A percentile compares a stretch with the other conserved stretches of the same genome.
Evolutionary conservation across 768 basidiomycete genomes (phyloP).

Genomic region (Panellus pusillus): DNA sequence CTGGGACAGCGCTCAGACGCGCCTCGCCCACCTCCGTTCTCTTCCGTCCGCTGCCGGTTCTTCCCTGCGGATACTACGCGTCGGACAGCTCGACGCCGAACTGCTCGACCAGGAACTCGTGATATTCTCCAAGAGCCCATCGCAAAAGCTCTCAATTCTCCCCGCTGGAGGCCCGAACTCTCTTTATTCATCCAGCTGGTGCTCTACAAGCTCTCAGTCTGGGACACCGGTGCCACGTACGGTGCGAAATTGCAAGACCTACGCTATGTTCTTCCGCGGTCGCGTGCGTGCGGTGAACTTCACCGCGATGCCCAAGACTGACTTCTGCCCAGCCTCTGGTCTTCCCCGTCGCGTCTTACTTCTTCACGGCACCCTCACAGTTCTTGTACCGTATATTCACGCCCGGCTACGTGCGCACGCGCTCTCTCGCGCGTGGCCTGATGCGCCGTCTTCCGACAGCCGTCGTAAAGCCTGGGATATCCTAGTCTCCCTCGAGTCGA

Average conservation of each 20-base stretch:
- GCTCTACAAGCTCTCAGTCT: constrained; percentile 81
- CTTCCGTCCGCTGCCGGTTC: constrained; percentile 31
- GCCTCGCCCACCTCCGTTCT: constrained; percentile 47
- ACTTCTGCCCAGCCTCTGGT: constrained; percentile 51
- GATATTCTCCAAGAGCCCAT: constrained; percentile 81
- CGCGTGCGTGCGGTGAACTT: constrained; percentile 37
- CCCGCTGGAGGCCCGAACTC: constrained; percentile 75
- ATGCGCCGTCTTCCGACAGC: constrained; percentile 77
- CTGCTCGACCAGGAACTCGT: constrained; percentile 88
- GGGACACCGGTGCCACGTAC: constrained; percentile 79
- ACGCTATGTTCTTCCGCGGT: constrained; percentile 47
- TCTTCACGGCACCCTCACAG: constrained; percentile 69
- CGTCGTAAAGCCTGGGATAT: constrained; percentile 73
- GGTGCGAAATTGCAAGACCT: constrained; percentile 83
- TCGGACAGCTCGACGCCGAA: constrained; percentile 90
- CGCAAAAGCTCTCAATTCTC: constrained; percentile 57
- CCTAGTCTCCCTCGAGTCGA: constrained; percentile 66
- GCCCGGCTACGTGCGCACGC: constrained; percentile 72
- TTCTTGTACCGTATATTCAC: constrained; percentile 78
- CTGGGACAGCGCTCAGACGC: constrained; percentile 63
- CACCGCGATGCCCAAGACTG: constrained; percentile 4
- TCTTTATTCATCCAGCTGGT: constrained; percentile 64
- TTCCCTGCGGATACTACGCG: constrained; percentile 63
- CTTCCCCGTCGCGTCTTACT: constrained; percentile 62
- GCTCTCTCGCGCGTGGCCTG: constrained; percentile 86